Base-by-base conservation (phyloP, 1,284 basidiomycete species). In the Sphagnurus paluster region DNA sequence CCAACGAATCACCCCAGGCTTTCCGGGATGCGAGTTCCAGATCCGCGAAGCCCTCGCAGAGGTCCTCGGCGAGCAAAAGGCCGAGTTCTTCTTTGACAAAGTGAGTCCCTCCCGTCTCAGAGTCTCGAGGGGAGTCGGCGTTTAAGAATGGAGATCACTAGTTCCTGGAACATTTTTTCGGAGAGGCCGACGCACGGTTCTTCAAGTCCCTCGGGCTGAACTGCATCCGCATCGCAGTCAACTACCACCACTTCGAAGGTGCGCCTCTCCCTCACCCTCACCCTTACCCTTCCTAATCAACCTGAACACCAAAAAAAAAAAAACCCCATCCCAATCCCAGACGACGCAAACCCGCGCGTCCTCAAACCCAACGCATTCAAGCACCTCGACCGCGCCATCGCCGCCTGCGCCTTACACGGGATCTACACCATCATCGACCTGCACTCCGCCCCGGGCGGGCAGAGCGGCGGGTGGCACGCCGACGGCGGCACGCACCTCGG, bases 71-170 rank as follows among this genome's bases (percentile, higher is more conserved):
- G 53, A 75, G 46, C 72, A 81, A 41, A 90, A 87, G 60, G 77
- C 85, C 10, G 79, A 80, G 21, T 85, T 81, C 67, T 90, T 90
- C 71, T 91, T 90, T 56, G 84, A 90, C 66, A 84, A 81, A 69
- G 66, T 60, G n/a, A n/a, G n/a, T n/a, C n/a, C n/a, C n/a, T n/a
- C n/a, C n/a, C n/a, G n/a, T n/a, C n/a, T n/a, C n/a, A n/a, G n/a
- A n/a, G n/a, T n/a, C n/a, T n/a, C n/a, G n/a, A n/a, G n/a, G n/a
- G n/a, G n/a, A n/a, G n/a, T n/a, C n/a, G n/a, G n/a, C n/a, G n/a
- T n/a, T n/a, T n/a, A n/a, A n/a, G n/a, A n/a, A n/a, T n/a, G n/a
- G n/a, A n/a, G n/a, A n/a, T 33, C 24, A 19, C n/a, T 49, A 87
- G 84, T 86, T 86, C 64, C 68, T 88, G 14, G 80, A 87, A 56